Percentiles rank a stretch among this genome's conserved stretches.
Conservation (phyloP, 2,329 filamentous ascomycete genomes). For the Fusarium virguliforme region DNA sequence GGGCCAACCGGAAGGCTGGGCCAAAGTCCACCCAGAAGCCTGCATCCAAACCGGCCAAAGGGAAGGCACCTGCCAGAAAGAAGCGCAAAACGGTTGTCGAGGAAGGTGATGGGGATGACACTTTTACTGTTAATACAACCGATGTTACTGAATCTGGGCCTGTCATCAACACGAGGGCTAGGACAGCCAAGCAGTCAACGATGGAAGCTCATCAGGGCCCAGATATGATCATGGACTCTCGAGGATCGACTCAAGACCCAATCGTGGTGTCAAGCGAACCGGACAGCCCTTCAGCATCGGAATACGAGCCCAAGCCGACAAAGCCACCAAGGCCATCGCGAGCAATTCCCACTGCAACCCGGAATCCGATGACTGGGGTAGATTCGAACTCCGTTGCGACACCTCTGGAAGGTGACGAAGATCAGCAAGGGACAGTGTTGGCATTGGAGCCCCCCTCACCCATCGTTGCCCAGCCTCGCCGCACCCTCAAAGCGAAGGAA, state of each 20-base stretch:
- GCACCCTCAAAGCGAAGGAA: neutral
- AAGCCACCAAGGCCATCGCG: neutral
- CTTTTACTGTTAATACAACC: neutral
- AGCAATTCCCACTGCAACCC: neutral
- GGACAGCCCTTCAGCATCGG: constrained; percentile 22
- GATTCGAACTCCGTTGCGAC: neutral
- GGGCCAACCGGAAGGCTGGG: constrained; percentile 15
- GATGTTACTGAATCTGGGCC: neutral
- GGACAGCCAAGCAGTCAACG: neutral
- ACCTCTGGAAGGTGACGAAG: neutral
- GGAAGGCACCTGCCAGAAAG: neutral
- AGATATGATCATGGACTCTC: neutral
- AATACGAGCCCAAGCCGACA: constrained; percentile 5
- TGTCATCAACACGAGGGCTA: neutral
- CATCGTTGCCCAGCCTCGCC: neutral
- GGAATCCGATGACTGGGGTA: neutral
- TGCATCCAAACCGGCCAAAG: constrained; percentile 14
- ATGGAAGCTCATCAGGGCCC: neutral
- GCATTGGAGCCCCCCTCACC: neutral
- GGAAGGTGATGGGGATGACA: neutral
- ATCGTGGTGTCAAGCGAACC: constrained; percentile 44
- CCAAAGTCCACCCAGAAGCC: constrained; percentile 1
- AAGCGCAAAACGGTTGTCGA: constrained; percentile 5
- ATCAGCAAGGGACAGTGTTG: neutral
- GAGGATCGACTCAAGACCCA: constrained; percentile 12